Base-by-base conservation (phyloP, 768 basidiomycete genomes). In the Glaciozyma martinii region DNA sequence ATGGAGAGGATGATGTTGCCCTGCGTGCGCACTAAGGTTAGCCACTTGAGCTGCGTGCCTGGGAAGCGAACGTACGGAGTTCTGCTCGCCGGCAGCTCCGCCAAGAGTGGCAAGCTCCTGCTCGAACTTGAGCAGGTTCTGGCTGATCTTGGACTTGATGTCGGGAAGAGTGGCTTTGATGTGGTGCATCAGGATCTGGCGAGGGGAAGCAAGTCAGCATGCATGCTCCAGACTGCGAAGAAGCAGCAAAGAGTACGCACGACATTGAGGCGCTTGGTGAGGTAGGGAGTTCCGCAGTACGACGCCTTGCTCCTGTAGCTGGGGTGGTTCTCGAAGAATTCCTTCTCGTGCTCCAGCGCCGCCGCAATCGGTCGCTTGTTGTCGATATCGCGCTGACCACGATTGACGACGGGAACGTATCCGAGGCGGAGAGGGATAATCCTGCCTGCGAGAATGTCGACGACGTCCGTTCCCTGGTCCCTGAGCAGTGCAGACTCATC, bases 361-460 rank as follows among this genome's bases (percentile, higher is more conserved):
- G 81, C 80, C 57, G 79, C 79, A 76, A 99, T 99, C 23, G 89
- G 78, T 77, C 94, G 95, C 71, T 84, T 84, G 18, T 81, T 79
- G 69, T 99, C 95, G 70, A 99, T 99, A 77, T 99, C 95, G 56
- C 92, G 85, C 76, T 98, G 95, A 44, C 94, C 93, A 76, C 95
- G 85, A 77, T 99, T 99, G 74, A 99, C 95, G 13, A 99, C 95
- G 15, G 95, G 95, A 5, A 98, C 95, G 75, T 98, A 99, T 59
- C 95, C 95, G 49, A 99, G 79, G 64, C 95, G 86, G 44, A 99
- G 82, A 56, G 94, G 95, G 74, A 98, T 97, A 71, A 99, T 85
- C 57, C 95, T 85, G 13, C 95, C 94, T 6, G 95, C 95, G 56
- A 99, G 84, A 76, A 99, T 98, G 77, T 99, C 95, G 33, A 99